phyloP scores from a whole-genome alignment of 257 asterid genomes.

The Avicennia marina region DNA sequence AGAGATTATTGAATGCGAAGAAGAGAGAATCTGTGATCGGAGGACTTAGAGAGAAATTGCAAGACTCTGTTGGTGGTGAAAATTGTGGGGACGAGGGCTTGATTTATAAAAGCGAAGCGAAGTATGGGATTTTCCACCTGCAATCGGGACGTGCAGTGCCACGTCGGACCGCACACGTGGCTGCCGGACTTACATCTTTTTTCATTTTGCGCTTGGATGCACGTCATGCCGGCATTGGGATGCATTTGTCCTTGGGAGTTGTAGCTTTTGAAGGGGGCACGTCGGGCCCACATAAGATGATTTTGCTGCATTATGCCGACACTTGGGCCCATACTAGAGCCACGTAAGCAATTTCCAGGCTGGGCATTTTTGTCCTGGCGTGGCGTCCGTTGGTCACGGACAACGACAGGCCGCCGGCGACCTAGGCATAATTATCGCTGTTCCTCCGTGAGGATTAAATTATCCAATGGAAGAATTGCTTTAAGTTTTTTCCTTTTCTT shows the following conservation, averaged over 20 bases:
- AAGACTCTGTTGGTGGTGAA: constrained; percentile 11
- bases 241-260: constrained; percentile 4
- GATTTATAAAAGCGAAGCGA: constrained; percentile 14
- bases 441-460: background rate
- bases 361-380: constrained; percentile 15
- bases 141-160: background rate
- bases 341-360: constrained; percentile 20
- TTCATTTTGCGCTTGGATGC: constrained; percentile 4
- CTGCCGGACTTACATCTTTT: constrained; percentile 1
- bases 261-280: constrained; percentile 4
- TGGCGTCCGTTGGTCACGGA: constrained; percentile 19
- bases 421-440: constrained; percentile 5
- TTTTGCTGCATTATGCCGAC: background rate
- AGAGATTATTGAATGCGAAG: background rate
- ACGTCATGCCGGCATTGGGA: constrained; percentile 8
- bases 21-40: background rate
- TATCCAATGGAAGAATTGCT: background rate
- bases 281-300: constrained; percentile 12
- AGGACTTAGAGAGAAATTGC: background rate
- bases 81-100: background rate
- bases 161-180: constrained; percentile 12
- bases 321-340: constrained; percentile 18
- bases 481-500: background rate
- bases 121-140: constrained; percentile 1
- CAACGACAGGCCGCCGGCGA: constrained; percentile 25